These are phyloP conservation scores for Leccinum disarticulatum DNA, from an alignment of 768 basidiomycete genomes.

Conservation along the genomic window DNA sequence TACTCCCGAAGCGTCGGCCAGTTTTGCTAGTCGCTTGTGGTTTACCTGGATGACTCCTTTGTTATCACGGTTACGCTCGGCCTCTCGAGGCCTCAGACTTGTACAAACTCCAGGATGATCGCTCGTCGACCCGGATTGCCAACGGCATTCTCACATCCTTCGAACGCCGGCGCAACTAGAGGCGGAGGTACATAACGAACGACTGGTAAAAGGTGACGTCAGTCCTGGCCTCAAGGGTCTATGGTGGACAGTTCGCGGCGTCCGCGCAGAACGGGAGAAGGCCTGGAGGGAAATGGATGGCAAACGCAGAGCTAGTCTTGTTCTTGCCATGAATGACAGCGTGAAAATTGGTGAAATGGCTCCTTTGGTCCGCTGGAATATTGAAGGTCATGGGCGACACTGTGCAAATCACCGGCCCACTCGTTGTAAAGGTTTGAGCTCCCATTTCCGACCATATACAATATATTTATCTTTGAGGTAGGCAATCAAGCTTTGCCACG, in stretches of 20 bases:
- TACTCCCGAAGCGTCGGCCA: conserved; percentile 68
- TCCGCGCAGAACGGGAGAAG: conserved; percentile 54
- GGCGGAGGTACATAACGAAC: conserved; percentile 70
- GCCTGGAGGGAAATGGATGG: conserved; percentile 66
- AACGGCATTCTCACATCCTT: conserved; percentile 64
- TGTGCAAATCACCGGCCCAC: conserved; percentile 70
- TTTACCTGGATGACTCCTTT: conserved; percentile 79
- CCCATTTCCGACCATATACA: not conserved
- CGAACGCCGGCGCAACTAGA: conserved; percentile 49
- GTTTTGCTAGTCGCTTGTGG: conserved; percentile 55
- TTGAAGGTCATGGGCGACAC: conserved; percentile 63
- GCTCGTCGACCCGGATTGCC: conserved; percentile 60
- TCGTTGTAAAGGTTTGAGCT: conserved; percentile 72
- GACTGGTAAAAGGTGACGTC: conserved; percentile 64
- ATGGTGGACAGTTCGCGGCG: conserved; percentile 58
- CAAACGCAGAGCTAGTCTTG: conserved; percentile 59
- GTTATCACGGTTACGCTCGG: conserved; percentile 70
- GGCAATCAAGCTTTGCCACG: conserved; percentile 69
- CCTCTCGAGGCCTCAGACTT: conserved; percentile 81
- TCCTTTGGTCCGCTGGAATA: conserved; percentile 72
- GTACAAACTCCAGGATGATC: conserved; percentile 69
- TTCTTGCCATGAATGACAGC: conserved; percentile 72
- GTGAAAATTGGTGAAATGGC: conserved; percentile 75
- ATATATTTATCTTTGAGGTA: conserved; percentile 21
- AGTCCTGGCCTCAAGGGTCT: conserved; percentile 51